Percentiles rank a stretch among this genome's conserved stretches.
Evolutionary conservation across 805 yeast genomes (phyloP).

Genomic region (Wickerhamomyces bovis): DNA sequence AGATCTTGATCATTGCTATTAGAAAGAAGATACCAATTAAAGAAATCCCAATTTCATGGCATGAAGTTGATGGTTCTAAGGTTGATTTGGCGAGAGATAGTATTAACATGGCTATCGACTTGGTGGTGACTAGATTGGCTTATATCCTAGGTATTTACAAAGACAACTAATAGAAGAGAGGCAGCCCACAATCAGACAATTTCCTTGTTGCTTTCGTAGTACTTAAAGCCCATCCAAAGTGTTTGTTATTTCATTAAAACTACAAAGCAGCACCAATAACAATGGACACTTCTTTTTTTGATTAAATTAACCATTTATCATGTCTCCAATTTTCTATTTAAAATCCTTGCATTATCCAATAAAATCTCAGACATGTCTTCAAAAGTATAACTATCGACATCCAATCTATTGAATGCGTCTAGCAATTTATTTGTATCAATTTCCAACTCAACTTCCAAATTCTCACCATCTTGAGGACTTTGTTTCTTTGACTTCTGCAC

Average conservation of each 20-base stretch:
- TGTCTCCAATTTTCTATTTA: slow-evolving; percentile 19
- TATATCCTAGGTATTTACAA: slow-evolving; percentile 79
- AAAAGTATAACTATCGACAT: slow-evolving; percentile 45
- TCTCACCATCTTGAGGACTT: slow-evolving; percentile 22
- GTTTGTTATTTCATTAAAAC: no score
- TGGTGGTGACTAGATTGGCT: slow-evolving; percentile 86
- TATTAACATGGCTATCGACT: slow-evolving; percentile 87
- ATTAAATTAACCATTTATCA: no score
- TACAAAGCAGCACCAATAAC: no score
- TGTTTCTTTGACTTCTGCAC: slow-evolving; percentile 20
- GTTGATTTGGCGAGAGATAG: slow-evolving; percentile 89
- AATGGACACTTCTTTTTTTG: no score
- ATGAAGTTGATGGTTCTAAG: slow-evolving; percentile 93
- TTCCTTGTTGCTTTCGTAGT: no score
- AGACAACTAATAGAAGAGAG: slow-evolving; percentile 24
- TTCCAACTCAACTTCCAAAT: slow-evolving; percentile 47
- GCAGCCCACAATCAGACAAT: background rate
- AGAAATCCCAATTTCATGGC: slow-evolving; percentile 93
- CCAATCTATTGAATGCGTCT: slow-evolving; percentile 33
- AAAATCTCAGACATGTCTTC: slow-evolving; percentile 54
- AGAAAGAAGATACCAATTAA: slow-evolving; percentile 58
- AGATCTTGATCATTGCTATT: slow-evolving; percentile 74
- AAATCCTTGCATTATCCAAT: slow-evolving; percentile 51
- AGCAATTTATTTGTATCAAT: slow-evolving; percentile 38
- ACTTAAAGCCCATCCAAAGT: no score